Conservation (phyloP, 2,329 filamentous ascomycete genomes). For the Aspergillus jensenii region DNA sequence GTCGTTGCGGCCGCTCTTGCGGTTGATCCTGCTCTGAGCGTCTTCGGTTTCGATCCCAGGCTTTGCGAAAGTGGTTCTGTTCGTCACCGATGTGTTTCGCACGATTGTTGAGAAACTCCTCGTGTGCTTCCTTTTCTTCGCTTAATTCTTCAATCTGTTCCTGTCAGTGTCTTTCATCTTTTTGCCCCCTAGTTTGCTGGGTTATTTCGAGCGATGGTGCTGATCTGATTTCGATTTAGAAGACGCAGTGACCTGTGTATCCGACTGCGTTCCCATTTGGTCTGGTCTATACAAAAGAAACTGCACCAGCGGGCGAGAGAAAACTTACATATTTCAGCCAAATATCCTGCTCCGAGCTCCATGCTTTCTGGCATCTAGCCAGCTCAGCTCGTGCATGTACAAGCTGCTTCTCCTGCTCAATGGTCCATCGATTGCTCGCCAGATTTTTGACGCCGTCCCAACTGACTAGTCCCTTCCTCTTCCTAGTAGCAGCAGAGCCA, state of each 20-base stretch:
- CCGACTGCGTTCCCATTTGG: not conserved
- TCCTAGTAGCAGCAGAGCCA: not conserved
- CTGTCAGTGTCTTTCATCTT: not conserved
- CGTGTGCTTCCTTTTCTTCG: slow-evolving; percentile 36
- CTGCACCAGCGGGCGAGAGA: not conserved
- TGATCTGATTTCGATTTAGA: not conserved
- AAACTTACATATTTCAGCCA: slow-evolving; percentile 35
- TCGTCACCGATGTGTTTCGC: slow-evolving; percentile 35
- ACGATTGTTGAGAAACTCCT: slow-evolving; percentile 30
- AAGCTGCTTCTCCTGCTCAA: slow-evolving; percentile 30
- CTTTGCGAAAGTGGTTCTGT: slow-evolving; percentile 34
- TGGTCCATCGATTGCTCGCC: slow-evolving; percentile 28
- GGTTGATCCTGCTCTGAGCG: slow-evolving; percentile 20
- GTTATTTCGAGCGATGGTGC: not conserved
- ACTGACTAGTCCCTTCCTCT: slow-evolving; percentile 22
- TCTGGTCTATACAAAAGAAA: not conserved
- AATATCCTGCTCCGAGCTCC: slow-evolving; percentile 38
- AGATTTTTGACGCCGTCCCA: slow-evolving; percentile 31
- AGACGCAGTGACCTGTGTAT: not conserved
- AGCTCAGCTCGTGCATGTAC: slow-evolving; percentile 28
- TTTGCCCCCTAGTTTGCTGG: not conserved
- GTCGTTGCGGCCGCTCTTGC: not conserved
- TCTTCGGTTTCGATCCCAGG: slow-evolving; percentile 30
- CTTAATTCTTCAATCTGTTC: slow-evolving; percentile 30
- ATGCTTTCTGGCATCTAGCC: slow-evolving; percentile 35